Evolutionary conservation across 257 asterid species (phyloP).

Genomic region (Capsicum pubescens): DNA sequence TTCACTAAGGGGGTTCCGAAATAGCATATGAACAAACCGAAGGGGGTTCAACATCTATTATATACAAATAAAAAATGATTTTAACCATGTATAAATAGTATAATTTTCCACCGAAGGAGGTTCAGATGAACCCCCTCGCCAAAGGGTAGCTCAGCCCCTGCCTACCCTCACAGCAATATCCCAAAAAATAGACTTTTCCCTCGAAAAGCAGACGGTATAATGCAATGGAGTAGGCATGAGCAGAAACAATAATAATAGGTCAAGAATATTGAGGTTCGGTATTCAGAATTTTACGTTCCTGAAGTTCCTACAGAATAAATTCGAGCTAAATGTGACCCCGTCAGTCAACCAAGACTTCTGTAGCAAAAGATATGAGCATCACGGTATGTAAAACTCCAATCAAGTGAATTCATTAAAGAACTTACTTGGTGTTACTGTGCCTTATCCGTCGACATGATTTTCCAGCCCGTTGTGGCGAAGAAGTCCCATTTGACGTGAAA

Average conservation of each 20-base stretch:
- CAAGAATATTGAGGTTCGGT: background rate
- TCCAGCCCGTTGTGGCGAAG: constrained; percentile 65
- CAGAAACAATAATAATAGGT: background rate
- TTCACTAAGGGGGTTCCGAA: no score
- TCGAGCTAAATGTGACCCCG: constrained; percentile 9
- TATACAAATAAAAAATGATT: no score
- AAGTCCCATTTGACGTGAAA: constrained; percentile 54
- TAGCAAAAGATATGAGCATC: background rate
- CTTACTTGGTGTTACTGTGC: constrained; percentile 66
- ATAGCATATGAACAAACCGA: no score
- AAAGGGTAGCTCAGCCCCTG: no score
- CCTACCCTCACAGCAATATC: background rate
- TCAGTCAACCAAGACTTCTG: constrained; percentile 5
- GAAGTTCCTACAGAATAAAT: background rate
- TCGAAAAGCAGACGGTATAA: background rate
- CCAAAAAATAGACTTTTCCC: background rate
- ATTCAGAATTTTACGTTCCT: background rate
- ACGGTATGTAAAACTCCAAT: background rate
- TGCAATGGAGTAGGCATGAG: background rate
- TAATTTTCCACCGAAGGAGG: no score
- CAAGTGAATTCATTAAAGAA: constrained; percentile 20
- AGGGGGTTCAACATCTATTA: no score
- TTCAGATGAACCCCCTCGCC: no score
- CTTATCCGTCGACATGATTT: constrained; percentile 91
- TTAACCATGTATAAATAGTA: no score